Conservation (phyloP, 805 yeast genomes). For the Metschnikowia matae region DNA sequence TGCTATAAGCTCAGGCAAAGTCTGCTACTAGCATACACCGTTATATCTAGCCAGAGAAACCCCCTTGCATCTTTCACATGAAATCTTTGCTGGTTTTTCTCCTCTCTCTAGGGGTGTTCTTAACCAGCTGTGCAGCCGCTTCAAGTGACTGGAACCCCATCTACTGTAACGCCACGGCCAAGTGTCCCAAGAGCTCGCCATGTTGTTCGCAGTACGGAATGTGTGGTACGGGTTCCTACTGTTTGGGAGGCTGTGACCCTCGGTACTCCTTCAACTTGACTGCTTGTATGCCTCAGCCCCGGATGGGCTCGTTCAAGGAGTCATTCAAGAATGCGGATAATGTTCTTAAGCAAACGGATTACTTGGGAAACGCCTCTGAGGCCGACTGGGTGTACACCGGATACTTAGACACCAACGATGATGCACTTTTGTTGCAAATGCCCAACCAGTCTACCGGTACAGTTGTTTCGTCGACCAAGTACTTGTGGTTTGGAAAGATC, state of each 20-base stretch:
- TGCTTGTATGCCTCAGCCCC: conserved; percentile 86
- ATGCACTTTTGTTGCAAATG: conserved; percentile 65
- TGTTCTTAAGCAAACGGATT: conserved; percentile 30
- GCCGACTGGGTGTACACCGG: conserved; percentile 72
- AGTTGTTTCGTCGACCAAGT: conserved; percentile 72
- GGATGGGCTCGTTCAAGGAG: conserved; percentile 51
- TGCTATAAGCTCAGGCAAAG: neutral
- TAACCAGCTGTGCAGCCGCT: conserved; percentile 8
- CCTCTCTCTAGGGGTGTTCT: conserved; percentile 2
- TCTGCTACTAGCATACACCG: neutral
- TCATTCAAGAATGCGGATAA: conserved; percentile 33
- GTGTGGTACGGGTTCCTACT: conserved; percentile 73
- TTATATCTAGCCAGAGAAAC: neutral
- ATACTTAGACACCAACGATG: conserved; percentile 45
- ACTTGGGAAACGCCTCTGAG: conserved; percentile 67
- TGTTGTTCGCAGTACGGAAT: conserved; percentile 81
- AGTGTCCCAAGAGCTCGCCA: conserved; percentile 77
- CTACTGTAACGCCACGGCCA: conserved; percentile 47
- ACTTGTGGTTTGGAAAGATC: conserved; percentile 85
- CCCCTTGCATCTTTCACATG: conserved; percentile 4
- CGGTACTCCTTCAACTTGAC: conserved; percentile 56
- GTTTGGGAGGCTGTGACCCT: conserved; percentile 88
- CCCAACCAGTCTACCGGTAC: conserved; percentile 73
- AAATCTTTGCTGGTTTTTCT: conserved; percentile 6
- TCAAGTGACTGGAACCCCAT: conserved; percentile 11